Evolutionary conservation across 352 stramenopile genomes (phyloP).

Genomic region (Phytophthora chlamydospora): DNA sequence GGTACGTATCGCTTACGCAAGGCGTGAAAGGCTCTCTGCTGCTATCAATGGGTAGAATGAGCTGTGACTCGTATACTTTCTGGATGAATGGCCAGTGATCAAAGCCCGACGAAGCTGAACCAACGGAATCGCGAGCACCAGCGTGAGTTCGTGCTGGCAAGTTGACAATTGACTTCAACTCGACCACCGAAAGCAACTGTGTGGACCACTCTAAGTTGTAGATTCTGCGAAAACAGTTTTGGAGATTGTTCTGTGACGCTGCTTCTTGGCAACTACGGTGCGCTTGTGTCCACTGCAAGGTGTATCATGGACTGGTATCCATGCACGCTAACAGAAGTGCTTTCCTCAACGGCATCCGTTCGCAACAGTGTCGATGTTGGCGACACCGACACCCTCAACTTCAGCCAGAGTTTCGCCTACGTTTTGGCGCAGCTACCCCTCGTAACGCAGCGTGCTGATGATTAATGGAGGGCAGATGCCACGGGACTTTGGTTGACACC

Average conservation of each 20-base stretch:
- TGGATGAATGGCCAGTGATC: slow-evolving; percentile 1
- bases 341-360: slow-evolving; percentile 22
- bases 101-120: no score
- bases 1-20: not conserved
- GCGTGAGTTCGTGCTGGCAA: no score
- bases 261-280: slow-evolving; percentile 9
- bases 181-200: slow-evolving; percentile 6
- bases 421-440: slow-evolving; percentile 29
- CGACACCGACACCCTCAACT: not conserved
- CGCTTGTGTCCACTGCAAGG: not conserved
- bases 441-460: slow-evolving; percentile 44
- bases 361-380: slow-evolving; percentile 28
- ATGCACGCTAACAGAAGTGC: slow-evolving; percentile 35
- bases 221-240: slow-evolving; percentile 6
- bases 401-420: slow-evolving; percentile 35
- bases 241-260: not conserved
- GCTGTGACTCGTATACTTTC: slow-evolving; percentile 1
- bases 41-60: slow-evolving; percentile 10
- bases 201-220: slow-evolving; percentile 3
- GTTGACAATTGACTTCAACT: not conserved
- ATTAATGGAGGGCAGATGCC: slow-evolving; percentile 52
- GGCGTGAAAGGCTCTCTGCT: not conserved
- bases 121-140: no score
- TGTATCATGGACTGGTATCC: slow-evolving; percentile 56
- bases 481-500: slow-evolving; percentile 40